Evolutionary conservation across 306 rosid genomes (phyloP).

Genomic region (Cicer pinnatifidum): DNA sequence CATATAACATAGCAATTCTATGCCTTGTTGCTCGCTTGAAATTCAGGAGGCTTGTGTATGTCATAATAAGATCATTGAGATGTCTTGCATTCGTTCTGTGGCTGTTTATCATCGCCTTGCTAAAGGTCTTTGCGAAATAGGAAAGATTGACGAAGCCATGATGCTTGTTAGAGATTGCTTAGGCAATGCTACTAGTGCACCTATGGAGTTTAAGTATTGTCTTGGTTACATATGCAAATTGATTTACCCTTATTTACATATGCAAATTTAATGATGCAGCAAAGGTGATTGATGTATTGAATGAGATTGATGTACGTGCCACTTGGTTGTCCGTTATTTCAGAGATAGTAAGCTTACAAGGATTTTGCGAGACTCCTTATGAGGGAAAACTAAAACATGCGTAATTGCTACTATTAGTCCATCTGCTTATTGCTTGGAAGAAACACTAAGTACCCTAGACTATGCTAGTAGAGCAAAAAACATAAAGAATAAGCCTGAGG

Average conservation of each 20-base stretch:
- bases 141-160: constrained; percentile 79
- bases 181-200: constrained; percentile 63
- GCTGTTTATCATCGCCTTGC: constrained; percentile 65
- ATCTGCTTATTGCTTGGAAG: no score
- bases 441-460: no score
- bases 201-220: constrained; percentile 69
- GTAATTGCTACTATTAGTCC: no score
- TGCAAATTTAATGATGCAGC: constrained; percentile 62
- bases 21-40: constrained; percentile 65
- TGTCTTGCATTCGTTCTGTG: constrained; percentile 67
- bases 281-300: no score
- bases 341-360: no score
- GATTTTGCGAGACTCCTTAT: no score
- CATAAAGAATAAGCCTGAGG: no score
- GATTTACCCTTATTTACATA: constrained; percentile 58
- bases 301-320: no score
- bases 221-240: no score
- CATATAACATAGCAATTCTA: constrained; percentile 55
- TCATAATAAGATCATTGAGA: constrained; percentile 69
- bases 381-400: no score
- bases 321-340: no score
- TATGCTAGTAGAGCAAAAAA: no score
- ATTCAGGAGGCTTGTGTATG: constrained; percentile 67
- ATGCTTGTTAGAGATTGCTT: constrained; percentile 78
- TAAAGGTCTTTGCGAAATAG: constrained; percentile 64